Evolutionary conservation across 2,329 filamentous ascomycete species (phyloP), one percentile per base, ranked within the genome.

Genomic region (Bimuria novae-zelandiae): DNA sequence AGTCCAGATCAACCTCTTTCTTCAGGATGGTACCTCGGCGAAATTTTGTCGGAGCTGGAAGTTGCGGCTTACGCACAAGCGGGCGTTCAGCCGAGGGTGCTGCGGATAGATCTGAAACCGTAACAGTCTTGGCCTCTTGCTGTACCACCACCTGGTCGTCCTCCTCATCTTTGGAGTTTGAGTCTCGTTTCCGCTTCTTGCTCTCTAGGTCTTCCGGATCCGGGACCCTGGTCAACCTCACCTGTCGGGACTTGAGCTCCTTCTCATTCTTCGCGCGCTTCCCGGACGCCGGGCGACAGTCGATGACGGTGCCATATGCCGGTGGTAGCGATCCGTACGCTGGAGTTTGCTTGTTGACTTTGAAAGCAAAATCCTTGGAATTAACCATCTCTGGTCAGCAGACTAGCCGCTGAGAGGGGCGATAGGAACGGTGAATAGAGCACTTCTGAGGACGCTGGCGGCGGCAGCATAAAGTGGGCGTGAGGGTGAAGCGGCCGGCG

Each of bases 371-470:
- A 58, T 70, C 64, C 60, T 71, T 73, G 23, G 67, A 64, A 64
- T 72, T 71, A 55, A 73, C 69, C 70, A 73, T 73, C 60, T 61
- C 67, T 65, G 57, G 62, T 67, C 67, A 68, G 67, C 69, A 65
- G 66, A 61, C 60, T 66, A 67, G 69, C 63, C 60, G 68, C 62
- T 64, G 65, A 52, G 55, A 48, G 51, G 44, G 57, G 52, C 49
- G 54, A 53, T 52, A 58, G 59, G 49, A 51, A 54, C 54, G 57
- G 44, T 52, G 58, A 48, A 57, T 51, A 45, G 54, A 55, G 52
- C 56, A 52, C 57, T 56, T 58, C 44, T 35, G 49, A 49, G 33
- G 33, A 48, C 16, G 40, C 42, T 30, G 51, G 39, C 44, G 55
- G 44, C 35, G 46, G 33, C 52, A 50, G 51, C 60, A 63, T 59